A percentile compares a stretch with the other conserved stretches of the same genome.
phyloP scores from a whole-genome alignment of 208 protist species.

The Strigomonas galati region DNA sequence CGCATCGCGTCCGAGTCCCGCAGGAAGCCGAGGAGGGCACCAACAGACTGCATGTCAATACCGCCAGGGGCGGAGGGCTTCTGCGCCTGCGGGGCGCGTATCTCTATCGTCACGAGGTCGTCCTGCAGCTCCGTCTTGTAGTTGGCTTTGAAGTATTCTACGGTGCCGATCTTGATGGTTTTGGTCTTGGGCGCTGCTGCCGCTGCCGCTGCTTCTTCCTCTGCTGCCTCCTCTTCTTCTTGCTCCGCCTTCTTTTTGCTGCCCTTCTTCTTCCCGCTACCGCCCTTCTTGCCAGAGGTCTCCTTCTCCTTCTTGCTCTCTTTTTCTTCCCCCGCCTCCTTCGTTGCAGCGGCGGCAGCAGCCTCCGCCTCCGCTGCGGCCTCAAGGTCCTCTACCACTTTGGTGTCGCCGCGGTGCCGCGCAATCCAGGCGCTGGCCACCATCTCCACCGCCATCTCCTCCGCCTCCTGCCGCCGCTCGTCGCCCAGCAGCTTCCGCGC shows the following conservation, averaged over 20 bases:
- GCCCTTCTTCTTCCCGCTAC: constrained; percentile 6
- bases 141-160: constrained; percentile 79
- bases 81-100: constrained; percentile 45
- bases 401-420: constrained; percentile 26
- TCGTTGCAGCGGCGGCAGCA: constrained; percentile 18
- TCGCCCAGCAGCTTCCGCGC: constrained; percentile 69
- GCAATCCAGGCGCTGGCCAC: constrained; percentile 86
- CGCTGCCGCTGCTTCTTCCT: constrained; percentile 8
- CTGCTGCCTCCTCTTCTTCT: constrained; percentile 5
- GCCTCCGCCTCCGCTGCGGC: constrained; percentile 61
- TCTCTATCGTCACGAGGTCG: constrained; percentile 73
- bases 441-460: constrained; percentile 68
- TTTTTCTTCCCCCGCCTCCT: constrained; percentile 14
- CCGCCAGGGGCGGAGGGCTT: constrained; percentile 27
- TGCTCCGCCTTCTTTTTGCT: constrained; percentile 12
- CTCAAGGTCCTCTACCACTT: constrained; percentile 32
- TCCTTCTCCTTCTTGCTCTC: constrained; percentile 17
- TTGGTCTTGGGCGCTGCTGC: neutral
- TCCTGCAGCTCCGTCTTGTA: constrained; percentile 72
- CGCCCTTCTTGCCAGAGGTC: constrained; percentile 6
- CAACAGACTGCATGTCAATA: constrained; percentile 61
- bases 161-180: constrained; percentile 30
- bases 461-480: constrained; percentile 85
- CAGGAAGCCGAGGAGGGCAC: constrained; percentile 58
- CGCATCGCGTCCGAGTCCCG: constrained; percentile 38